phyloP scores from a whole-genome alignment of 2,329 filamentous ascomycete species.

The Fonsecaea multimorphosa region DNA sequence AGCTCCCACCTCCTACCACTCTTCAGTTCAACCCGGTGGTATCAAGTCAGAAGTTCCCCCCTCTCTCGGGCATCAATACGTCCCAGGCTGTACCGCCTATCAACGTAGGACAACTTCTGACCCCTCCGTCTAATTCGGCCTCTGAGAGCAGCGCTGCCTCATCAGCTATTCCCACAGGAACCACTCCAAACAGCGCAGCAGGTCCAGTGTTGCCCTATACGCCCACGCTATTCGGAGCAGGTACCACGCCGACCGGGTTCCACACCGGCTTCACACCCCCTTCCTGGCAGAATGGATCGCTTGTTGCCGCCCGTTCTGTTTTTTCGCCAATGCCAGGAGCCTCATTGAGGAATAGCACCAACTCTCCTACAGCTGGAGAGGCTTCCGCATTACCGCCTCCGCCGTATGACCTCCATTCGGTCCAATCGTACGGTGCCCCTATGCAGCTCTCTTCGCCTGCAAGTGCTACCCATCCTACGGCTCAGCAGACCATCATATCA shows the following conservation, averaged over 20 bases:
- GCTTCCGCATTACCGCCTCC: constrained; percentile 64
- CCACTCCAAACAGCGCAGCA: constrained; percentile 64
- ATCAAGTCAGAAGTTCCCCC: constrained; percentile 58
- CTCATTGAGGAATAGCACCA: constrained; percentile 59
- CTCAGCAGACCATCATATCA: constrained; percentile 31
- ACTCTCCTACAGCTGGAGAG: constrained; percentile 67
- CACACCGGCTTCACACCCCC: constrained; percentile 55
- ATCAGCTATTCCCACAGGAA: constrained; percentile 53
- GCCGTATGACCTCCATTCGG: constrained; percentile 68
- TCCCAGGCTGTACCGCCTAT: constrained; percentile 52
- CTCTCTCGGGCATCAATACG: constrained; percentile 42
- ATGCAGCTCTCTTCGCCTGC: constrained; percentile 37
- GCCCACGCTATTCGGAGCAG: constrained; percentile 66
- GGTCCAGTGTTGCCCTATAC: constrained; percentile 64
- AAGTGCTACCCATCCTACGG: constrained; percentile 36
- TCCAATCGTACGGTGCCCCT: constrained; percentile 27
- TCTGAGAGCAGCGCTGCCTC: constrained; percentile 57
- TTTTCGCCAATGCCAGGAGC: constrained; percentile 65
- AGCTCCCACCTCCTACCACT: constrained; percentile 69
- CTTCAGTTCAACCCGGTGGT: constrained; percentile 50
- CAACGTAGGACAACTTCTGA: constrained; percentile 67
- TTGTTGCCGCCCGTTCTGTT: constrained; percentile 55
- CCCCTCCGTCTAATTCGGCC: constrained; percentile 65
- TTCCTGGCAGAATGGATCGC: constrained; percentile 51
- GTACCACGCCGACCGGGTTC: constrained; percentile 63